Evolutionary conservation across 2,329 filamentous ascomycete genomes (phyloP).

Genomic region (Saccharata proteae): DNA sequence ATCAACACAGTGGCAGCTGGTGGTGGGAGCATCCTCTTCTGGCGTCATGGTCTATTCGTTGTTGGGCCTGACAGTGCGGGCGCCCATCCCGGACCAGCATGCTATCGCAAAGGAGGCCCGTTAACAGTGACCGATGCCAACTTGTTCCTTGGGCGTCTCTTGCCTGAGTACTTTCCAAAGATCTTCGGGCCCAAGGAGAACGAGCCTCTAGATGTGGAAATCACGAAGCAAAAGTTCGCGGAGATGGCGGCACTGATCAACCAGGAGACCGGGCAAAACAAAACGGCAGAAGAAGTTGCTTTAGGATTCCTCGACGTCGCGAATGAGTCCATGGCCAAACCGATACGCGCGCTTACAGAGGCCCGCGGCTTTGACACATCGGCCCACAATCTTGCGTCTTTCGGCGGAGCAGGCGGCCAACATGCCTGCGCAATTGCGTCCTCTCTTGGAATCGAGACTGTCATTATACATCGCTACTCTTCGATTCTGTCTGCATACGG

Average conservation of each 20-base stretch:
- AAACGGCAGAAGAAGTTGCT: slow-evolving; percentile 17
- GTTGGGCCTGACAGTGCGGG: slow-evolving; percentile 55
- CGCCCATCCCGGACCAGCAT: slow-evolving; percentile 24
- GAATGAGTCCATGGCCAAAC: slow-evolving; percentile 18
- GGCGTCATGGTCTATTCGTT: slow-evolving; percentile 77
- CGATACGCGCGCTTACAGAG: slow-evolving; percentile 17
- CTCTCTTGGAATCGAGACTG: slow-evolving; percentile 30
- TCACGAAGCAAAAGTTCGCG: slow-evolving; percentile 27
- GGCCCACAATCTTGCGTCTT: slow-evolving; percentile 15
- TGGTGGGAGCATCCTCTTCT: slow-evolving; percentile 74
- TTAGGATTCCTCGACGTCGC: slow-evolving; percentile 16
- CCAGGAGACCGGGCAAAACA: slow-evolving; percentile 15
- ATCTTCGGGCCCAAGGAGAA: slow-evolving; percentile 23
- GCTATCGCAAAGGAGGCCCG: slow-evolving; percentile 23
- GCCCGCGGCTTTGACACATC: slow-evolving; percentile 15
- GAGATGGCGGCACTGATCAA: slow-evolving; percentile 34
- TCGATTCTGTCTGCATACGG: slow-evolving; percentile 37
- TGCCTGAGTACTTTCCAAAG: slow-evolving; percentile 20
- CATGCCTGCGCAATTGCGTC: slow-evolving; percentile 33
- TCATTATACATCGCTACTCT: slow-evolving; percentile 35
- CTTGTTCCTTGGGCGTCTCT: slow-evolving; percentile 19
- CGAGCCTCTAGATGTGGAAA: slow-evolving; percentile 29
- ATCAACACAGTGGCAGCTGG: slow-evolving; percentile 29
- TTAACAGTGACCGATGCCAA: slow-evolving; percentile 24
- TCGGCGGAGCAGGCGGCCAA: slow-evolving; percentile 23